Conservation (phyloP, 495 filamentous ascomycete genomes). For the Aspergillus nanangensis region DNA sequence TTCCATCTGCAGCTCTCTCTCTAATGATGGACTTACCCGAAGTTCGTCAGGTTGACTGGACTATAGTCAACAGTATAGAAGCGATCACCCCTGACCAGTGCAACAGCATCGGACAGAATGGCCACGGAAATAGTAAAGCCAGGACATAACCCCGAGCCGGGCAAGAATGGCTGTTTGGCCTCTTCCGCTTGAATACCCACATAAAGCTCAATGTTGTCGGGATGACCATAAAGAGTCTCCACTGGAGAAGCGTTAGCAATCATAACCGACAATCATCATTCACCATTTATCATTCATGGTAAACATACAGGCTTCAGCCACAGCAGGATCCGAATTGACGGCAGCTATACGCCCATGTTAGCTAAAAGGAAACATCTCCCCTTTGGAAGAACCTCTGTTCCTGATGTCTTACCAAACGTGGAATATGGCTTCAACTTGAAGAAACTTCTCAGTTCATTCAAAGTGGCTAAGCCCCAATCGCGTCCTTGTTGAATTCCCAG, state of each 20-base stretch:
- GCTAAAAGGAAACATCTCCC: too few relatives aligned
- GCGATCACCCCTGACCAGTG: conserved; percentile 39
- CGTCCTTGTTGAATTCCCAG: conserved; percentile 69
- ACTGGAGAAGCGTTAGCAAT: too few relatives aligned
- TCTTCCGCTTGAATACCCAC: conserved; percentile 41
- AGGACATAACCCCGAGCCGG: conserved; percentile 37
- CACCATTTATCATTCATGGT: too few relatives aligned
- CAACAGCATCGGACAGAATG: conserved; percentile 41
- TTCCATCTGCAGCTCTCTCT: background rate
- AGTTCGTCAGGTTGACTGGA: conserved; percentile 62
- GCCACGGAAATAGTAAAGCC: conserved; percentile 34
- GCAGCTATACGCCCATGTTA: too few relatives aligned
- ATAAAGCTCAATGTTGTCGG: conserved; percentile 48
- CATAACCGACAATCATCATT: too few relatives aligned
- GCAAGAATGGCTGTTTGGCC: conserved; percentile 30
- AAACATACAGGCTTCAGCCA: too few relatives aligned
- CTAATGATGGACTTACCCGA: conserved; percentile 31
- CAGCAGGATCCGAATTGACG: conserved; percentile 61
- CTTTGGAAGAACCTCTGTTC: conserved; percentile 26
- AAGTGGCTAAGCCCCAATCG: conserved; percentile 62
- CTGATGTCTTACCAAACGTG: conserved; percentile 38
- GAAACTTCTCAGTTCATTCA: conserved; percentile 76
- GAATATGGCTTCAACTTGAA: conserved; percentile 63
- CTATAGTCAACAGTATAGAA: conserved; percentile 52
- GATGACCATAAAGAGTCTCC: conserved; percentile 62